Evolutionary conservation across 257 asterid species (phyloP).

Genomic region (Ilex asprella): DNA sequence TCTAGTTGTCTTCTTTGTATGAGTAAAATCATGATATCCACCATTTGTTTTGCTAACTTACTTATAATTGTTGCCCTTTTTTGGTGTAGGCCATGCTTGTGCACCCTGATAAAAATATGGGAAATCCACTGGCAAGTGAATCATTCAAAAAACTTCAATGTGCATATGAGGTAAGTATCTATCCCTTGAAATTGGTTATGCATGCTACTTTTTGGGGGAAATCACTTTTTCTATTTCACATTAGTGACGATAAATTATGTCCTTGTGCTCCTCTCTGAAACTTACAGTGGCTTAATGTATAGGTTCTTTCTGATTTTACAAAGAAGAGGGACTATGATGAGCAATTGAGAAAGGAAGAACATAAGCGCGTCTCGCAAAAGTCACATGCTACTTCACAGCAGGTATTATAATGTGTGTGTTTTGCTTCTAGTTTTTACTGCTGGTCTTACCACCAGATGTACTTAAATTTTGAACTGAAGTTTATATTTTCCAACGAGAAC

Average conservation of each 20-base stretch:
- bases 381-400: constrained; percentile 77
- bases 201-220: background rate
- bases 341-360: constrained; percentile 81
- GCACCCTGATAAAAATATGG: constrained; percentile 98
- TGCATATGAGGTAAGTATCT: constrained; percentile 77
- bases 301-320: constrained; percentile 88
- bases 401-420: constrained; percentile 26
- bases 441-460: too few species aligned
- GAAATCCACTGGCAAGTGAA: constrained; percentile 85
- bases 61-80: constrained; percentile 9
- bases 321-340: constrained; percentile 96
- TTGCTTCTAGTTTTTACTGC: background rate
- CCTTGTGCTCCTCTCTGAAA: constrained; percentile 13
- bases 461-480: background rate
- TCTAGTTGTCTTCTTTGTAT: too few species aligned
- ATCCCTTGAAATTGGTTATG: background rate
- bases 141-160: constrained; percentile 96
- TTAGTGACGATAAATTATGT: too few species aligned
- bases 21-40: background rate
- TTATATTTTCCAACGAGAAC: background rate
- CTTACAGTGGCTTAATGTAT: constrained; percentile 16
- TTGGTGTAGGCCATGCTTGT: constrained; percentile 86
- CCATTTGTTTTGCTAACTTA: background rate
- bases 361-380: constrained; percentile 66
- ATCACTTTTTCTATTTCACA: background rate